Conservation (phyloP, 2,329 filamentous ascomycete species). For the Dactylonectria macrodidyma region DNA sequence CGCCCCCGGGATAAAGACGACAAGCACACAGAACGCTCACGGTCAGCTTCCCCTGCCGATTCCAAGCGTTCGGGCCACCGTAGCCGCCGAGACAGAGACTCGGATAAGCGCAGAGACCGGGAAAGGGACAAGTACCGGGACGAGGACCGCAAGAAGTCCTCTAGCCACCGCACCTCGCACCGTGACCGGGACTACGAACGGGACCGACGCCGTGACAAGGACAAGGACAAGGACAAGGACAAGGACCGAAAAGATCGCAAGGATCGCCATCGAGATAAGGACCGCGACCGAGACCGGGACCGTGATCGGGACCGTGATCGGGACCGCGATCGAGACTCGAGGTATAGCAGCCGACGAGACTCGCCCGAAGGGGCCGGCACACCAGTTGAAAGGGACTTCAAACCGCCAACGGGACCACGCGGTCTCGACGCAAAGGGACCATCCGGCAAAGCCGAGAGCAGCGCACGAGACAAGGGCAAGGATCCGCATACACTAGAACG, state of each 20-base stretch:
- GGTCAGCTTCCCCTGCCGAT: constrained; percentile 76
- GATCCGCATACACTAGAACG: constrained; percentile 80
- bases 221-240: constrained; percentile 46
- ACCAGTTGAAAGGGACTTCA: constrained; percentile 57
- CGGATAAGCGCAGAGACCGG: constrained; percentile 59
- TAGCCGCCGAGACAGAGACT: constrained; percentile 71
- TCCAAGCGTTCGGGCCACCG: constrained; percentile 71
- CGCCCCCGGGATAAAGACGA: constrained; percentile 56
- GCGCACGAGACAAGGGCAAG: constrained; percentile 50
- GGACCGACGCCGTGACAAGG: constrained; percentile 55
- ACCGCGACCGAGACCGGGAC: constrained; percentile 53
- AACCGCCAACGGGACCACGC: constrained; percentile 59
- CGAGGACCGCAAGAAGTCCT: constrained; percentile 59
- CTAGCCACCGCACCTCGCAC: constrained; percentile 59
- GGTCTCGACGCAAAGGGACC: constrained; percentile 57
- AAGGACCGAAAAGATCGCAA: constrained; percentile 61
- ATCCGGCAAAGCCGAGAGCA: constrained; percentile 46
- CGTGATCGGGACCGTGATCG: constrained; percentile 53
- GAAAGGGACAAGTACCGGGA: constrained; percentile 64
- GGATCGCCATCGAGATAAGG: constrained; percentile 53
- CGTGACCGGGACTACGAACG: constrained; percentile 57
- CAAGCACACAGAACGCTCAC: constrained; percentile 68
- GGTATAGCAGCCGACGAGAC: constrained; percentile 53
- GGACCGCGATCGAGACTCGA: constrained; percentile 49
- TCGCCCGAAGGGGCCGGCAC: constrained; percentile 46